phyloP scores from a whole-genome alignment of 106 monocot genomes.

The Ottelia alismoides region DNA sequence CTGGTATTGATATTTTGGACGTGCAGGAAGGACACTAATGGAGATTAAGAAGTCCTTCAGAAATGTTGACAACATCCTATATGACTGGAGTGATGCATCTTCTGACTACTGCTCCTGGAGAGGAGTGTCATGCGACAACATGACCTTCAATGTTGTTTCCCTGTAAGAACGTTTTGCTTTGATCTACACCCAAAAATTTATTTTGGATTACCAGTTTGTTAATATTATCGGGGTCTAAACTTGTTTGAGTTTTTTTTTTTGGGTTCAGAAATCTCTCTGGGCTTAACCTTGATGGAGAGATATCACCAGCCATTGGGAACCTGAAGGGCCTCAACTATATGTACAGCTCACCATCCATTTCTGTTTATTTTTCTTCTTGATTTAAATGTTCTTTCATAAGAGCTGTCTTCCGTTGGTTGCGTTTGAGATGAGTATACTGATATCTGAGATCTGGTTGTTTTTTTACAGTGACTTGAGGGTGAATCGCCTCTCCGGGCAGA shows the following conservation, averaged over 20 bases:
- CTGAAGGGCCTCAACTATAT: slow-evolving; percentile 49
- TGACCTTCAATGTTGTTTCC: slow-evolving; percentile 61
- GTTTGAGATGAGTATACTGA: not conserved
- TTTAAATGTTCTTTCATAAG: too few species aligned
- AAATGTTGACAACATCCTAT: slow-evolving; percentile 61
- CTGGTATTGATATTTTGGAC: too few species aligned
- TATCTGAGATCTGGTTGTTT: not conserved
- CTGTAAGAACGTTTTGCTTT: slow-evolving; percentile 66
- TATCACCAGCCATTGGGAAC: slow-evolving; percentile 72
- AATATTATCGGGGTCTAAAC: too few species aligned
- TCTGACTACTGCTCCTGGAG: slow-evolving; percentile 77
- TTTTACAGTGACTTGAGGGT: slow-evolving; percentile 54
- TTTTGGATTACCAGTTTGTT: too few species aligned
- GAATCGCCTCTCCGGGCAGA: slow-evolving; percentile 70
- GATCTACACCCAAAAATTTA: too few species aligned
- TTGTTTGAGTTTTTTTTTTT: too few species aligned
- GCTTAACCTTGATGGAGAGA: slow-evolving; percentile 77
- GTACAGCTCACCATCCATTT: too few species aligned
- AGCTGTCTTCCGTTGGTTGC: too few species aligned
- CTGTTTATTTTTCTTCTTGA: too few species aligned
- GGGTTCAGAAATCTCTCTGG: slow-evolving; percentile 88
- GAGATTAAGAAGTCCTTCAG: slow-evolving; percentile 87
- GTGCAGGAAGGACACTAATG: slow-evolving; percentile 48
- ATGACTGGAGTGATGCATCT: slow-evolving; percentile 54
- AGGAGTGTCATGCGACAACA: slow-evolving; percentile 76